Percentiles rank a stretch among this genome's conserved stretches.
phyloP scores from a whole-genome alignment of 139 green algal genomes.

The Chlamydomonas sphaeroides region DNA sequence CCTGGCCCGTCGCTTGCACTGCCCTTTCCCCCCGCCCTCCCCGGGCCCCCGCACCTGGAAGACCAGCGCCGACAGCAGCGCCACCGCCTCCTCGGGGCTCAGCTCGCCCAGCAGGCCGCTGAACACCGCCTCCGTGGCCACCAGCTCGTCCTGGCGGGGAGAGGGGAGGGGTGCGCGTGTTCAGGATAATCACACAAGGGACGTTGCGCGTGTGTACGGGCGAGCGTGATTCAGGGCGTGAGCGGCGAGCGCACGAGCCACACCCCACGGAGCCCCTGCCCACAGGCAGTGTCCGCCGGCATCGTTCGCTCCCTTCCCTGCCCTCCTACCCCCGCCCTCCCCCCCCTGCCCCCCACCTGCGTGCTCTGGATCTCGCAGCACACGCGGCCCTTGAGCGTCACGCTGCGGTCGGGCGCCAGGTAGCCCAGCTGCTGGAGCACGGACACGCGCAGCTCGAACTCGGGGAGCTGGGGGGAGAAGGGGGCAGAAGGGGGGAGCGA shows the following conservation, averaged over 20 bases:
- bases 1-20: too few species aligned
- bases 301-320: too few species aligned
- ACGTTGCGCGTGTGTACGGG: too few species aligned
- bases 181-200: background rate
- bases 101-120: conserved; percentile 81
- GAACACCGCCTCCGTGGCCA: conserved; percentile 94
- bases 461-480: conserved; percentile 70
- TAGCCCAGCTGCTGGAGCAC: conserved; percentile 89
- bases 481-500: too few species aligned
- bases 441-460: conserved; percentile 83
- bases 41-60: conserved; percentile 81
- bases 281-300: too few species aligned
- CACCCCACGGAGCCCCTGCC: too few species aligned
- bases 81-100: conserved; percentile 86
- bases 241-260: too few species aligned
- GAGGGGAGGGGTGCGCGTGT: background rate
- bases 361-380: conserved; percentile 94
- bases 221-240: too few species aligned
- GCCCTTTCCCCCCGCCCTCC: background rate
- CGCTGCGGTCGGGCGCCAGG: conserved; percentile 69
- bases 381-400: conserved; percentile 89
- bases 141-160: conserved; percentile 82
- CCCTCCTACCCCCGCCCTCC: background rate
- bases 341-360: conserved; percentile 53
- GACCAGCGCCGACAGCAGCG: conserved; percentile 90